These are phyloP conservation scores for Coprinopsis marcescibilis DNA, from an alignment of 768 basidiomycete genomes.

Conservation along the genomic window DNA sequence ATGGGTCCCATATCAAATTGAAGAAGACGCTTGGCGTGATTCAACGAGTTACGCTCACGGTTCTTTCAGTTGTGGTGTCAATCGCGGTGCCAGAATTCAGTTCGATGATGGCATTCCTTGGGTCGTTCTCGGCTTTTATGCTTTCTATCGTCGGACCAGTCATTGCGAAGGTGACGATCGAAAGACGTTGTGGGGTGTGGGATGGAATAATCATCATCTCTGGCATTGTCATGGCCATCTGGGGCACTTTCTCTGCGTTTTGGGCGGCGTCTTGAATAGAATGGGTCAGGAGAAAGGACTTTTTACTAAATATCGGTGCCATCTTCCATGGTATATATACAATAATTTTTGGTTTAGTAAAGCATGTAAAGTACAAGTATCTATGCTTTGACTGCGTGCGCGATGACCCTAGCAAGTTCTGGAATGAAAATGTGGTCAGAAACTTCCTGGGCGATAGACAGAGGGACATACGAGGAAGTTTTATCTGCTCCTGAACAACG, in stretches of 20 bases:
- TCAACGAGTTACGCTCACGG: constrained; percentile 55
- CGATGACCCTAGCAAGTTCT: constrained; percentile 75
- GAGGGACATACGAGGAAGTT: constrained; percentile 62
- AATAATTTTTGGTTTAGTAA: neutral
- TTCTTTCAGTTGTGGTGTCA: constrained; percentile 60
- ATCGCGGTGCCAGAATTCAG: constrained; percentile 77
- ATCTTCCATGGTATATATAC: constrained; percentile 16
- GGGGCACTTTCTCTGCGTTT: constrained; percentile 73
- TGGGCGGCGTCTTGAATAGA: constrained; percentile 18
- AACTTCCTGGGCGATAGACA: neutral
- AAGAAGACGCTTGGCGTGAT: constrained; percentile 40
- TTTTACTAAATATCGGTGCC: neutral
- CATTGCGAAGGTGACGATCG: constrained; percentile 58
- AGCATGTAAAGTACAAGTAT: no score
- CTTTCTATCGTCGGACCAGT: constrained; percentile 77
- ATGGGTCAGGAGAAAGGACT: neutral
- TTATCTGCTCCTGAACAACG: constrained; percentile 77
- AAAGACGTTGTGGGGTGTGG: constrained; percentile 38
- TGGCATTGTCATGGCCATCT: constrained; percentile 61
- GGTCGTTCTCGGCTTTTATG: constrained; percentile 78
- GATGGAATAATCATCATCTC: constrained; percentile 52
- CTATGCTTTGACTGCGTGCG: constrained; percentile 56
- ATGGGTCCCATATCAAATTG: constrained; percentile 22
- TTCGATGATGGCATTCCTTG: constrained; percentile 83
- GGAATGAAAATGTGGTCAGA: constrained; percentile 10